Evolutionary conservation across 495 filamentous ascomycete genomes (phyloP), one percentile per base, ranked within the genome.

Genomic region (Aspergillus taichungensis): DNA sequence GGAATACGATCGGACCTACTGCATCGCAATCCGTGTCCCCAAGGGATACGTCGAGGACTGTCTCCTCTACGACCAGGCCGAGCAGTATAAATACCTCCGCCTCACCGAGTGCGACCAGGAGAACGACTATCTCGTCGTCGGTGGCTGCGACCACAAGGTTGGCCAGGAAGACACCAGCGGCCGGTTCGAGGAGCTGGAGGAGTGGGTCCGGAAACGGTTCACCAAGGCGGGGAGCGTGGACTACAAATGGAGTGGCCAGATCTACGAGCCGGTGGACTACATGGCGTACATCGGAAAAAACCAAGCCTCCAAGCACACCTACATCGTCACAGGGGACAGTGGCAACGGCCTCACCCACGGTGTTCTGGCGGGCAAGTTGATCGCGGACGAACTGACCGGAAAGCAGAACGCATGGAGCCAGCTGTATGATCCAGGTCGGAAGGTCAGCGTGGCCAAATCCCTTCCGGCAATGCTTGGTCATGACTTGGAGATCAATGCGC

Each of bases 301-400:
- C 51, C 73, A 77, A 46, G 76, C 74, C 14, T 50, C 65, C 30
- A 63, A 55, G 18, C 66, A 71, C 51, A 68, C 69, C 1, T 82
- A 75, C 53, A 61, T 81, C 14, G 59, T 73, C 6, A 81, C 76
- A 0, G 76, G 78, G 0, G 77, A 79, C 45, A 77, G 71, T 5
- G 77, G 78, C n/a, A 74, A 79, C 46, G 75, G 78, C 0, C 59
- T 81, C 29, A 81, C 76, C 14, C 74, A 79, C 29, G 74, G 72
- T 13, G 69, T 76, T 1, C 42, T 81, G 18, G 76, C 76, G 0
- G 69, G 75, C 3, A 60, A 56, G 36, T 47, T 81, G 40, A 69
- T 81, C 34, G 68, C 76, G 0, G 75, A 80, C 44, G 63, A 75
- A 50, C 76, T 82, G 32, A 61, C 66, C 13, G 74, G 66, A 8